Evolutionary conservation across 192 early-diverging fungal species (phyloP), one percentile per base, ranked within the genome.

Genomic region (Thamnidium elegans): DNA sequence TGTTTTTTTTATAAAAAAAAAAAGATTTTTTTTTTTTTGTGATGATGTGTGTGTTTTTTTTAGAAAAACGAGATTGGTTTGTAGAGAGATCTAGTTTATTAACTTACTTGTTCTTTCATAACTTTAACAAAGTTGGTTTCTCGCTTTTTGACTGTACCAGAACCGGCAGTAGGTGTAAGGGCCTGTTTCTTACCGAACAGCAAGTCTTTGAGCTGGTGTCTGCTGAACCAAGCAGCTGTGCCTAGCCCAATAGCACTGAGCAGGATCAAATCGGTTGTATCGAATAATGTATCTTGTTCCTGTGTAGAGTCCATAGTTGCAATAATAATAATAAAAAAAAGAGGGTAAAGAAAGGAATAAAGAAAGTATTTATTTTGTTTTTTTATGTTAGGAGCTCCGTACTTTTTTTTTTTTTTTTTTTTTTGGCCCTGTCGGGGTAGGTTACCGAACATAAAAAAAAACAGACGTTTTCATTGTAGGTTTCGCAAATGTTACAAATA

Each of bases 101-200:
- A 23, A 14, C 42, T 17, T 77, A 80, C 83, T 23, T 78, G 75
- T 50, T 85, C 70, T 47, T 70, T 65, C 83, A 85, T 85, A 20
- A 76, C 74, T 55, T 85, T 75, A 7, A 85, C 76, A 72, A 85
- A 85, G 64, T 76, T 76, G 32, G 66, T 62, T 58, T 71, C 72
- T 42, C 70, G 70, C 52, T 68, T 81, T 21, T 43, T 53, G 11
- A 47, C 42, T 44, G 63, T 56, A 36, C 43, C 65, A 42, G 74
- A 55, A 48, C 66, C 72, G 58, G 63, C 66, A 7, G 63, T 59
- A 3, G 80, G 46, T 8, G 61, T 52, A 44, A 48, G 21, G 6
- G 44, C 36, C n/a, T 56, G 14, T 13, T 42, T 36, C 1, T 56
- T 56, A 42, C 31, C 32, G 32, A 47, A 63, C 31, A 47, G 36